These are phyloP conservation scores for Colletotrichum incanum DNA, from an alignment of 2,329 filamentous ascomycete species.

Conservation along the genomic window DNA sequence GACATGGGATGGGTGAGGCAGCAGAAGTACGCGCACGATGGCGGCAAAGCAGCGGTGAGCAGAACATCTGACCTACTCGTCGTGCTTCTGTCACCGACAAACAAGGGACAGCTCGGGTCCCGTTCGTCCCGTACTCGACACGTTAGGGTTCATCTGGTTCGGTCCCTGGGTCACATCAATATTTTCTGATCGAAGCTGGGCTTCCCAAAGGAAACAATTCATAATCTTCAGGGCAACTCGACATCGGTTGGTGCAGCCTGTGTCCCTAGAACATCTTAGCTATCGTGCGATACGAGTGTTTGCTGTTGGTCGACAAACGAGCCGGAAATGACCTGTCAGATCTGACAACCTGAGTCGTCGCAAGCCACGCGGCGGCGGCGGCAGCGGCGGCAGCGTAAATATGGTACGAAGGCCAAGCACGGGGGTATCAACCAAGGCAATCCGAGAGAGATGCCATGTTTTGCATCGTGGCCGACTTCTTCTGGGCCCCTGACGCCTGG, in stretches of 20 bases:
- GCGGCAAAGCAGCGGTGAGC: conserved; percentile 44
- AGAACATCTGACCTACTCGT: conserved; percentile 33
- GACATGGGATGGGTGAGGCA: conserved; percentile 31
- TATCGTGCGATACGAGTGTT: conserved; percentile 23
- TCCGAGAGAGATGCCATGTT: not conserved
- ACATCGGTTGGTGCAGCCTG: conserved; percentile 6
- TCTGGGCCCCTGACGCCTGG: conserved; percentile 2
- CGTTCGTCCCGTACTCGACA: conserved; percentile 17
- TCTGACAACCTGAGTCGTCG: conserved; percentile 34
- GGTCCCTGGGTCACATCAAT: not conserved
- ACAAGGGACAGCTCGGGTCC: not conserved
- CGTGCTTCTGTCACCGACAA: not conserved
- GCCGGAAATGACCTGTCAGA: conserved; percentile 36
- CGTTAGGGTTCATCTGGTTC: not conserved
- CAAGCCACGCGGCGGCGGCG: conserved; percentile 32
- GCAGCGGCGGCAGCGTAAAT: not conserved
- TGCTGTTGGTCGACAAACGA: conserved; percentile 36
- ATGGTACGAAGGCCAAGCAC: conserved; percentile 12
- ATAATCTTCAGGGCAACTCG: not conserved
- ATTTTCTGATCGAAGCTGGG: not conserved
- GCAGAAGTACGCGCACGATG: conserved; percentile 17
- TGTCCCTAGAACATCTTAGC: not conserved
- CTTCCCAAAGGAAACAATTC: not conserved
- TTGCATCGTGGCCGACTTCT: conserved; percentile 14
- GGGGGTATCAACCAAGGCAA: not conserved